phyloP scores from a whole-genome alignment of 176 grass and related monocot genomes.

The Triticum monococcum region DNA sequence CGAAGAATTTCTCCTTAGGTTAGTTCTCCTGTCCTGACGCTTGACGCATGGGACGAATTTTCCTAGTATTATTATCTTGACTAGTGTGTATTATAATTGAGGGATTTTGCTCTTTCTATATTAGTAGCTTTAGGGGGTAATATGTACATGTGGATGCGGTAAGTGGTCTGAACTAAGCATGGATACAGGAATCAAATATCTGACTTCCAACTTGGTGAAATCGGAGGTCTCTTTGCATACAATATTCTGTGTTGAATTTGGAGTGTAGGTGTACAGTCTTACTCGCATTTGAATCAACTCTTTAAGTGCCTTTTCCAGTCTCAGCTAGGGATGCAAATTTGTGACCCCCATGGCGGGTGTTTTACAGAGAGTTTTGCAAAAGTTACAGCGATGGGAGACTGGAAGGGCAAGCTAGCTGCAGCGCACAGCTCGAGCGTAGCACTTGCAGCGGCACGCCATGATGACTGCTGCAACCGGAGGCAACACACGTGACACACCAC shows the following conservation, averaged over 20 bases:
- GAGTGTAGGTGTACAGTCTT: background rate
- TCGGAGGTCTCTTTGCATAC: background rate
- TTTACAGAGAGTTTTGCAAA: too few relatives aligned
- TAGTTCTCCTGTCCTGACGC: constrained; percentile 24
- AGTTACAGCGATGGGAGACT: background rate
- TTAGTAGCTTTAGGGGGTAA: constrained; percentile 29
- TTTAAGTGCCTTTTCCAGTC: background rate
- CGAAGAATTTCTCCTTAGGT: constrained; percentile 37
- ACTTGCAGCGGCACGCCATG: background rate
- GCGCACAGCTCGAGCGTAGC: background rate
- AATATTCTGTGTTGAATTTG: background rate
- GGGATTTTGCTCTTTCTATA: constrained; percentile 27
- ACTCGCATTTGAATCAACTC: background rate
- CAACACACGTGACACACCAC: constrained; percentile 16
- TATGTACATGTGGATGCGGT: constrained; percentile 36
- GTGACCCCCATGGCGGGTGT: too few relatives aligned
- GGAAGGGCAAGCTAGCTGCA: background rate
- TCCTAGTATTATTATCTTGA: constrained; percentile 17
- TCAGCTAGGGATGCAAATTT: background rate
- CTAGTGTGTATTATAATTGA: constrained; percentile 31
- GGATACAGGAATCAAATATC: background rate
- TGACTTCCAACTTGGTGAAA: background rate
- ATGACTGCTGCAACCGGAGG: constrained; percentile 18
- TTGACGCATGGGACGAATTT: background rate
- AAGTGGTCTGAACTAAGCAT: constrained; percentile 14